phyloP scores from a whole-genome alignment of 1,284 basidiomycete species.

The Melanopsichium pennsylvanicum region DNA sequence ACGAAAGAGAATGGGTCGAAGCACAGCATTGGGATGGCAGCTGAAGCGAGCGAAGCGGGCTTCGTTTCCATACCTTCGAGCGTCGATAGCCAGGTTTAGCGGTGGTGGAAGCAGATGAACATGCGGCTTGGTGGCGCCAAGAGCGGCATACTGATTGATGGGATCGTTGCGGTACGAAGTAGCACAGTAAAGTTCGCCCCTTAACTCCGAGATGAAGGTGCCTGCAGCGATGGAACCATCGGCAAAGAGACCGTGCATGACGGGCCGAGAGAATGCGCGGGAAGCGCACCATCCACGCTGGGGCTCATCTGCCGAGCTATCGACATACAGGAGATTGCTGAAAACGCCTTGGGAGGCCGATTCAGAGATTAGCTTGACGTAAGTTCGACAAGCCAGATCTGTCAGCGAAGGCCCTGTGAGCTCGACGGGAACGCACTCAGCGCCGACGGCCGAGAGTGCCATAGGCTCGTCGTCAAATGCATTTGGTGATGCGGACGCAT shows the following conservation, averaged over 20 bases:
- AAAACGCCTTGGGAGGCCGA: constrained; percentile 59
- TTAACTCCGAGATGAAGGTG: constrained; percentile 65
- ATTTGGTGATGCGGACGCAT: constrained; percentile 8
- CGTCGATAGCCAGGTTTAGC: constrained; percentile 81
- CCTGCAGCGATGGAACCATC: constrained; percentile 65
- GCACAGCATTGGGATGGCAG: constrained; percentile 86
- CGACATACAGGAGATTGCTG: constrained; percentile 50
- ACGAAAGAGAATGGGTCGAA: constrained; percentile 77
- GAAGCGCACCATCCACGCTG: constrained; percentile 66
- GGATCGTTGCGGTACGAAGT: constrained; percentile 67
- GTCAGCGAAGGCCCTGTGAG: constrained; percentile 39
- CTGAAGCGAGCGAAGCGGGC: constrained; percentile 81
- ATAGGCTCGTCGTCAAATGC: constrained; percentile 1
- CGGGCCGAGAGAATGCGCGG: constrained; percentile 66
- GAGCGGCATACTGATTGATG: constrained; percentile 70
- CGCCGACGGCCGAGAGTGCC: constrained; percentile 49
- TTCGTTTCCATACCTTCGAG: constrained; percentile 78
- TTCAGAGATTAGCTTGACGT: constrained; percentile 61
- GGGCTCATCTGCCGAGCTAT: constrained; percentile 46
- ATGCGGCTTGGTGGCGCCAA: constrained; percentile 72
- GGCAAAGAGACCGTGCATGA: constrained; percentile 67
- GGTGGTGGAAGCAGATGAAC: constrained; percentile 84
- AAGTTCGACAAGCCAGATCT: constrained; percentile 38
- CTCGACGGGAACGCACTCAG: constrained; percentile 58
- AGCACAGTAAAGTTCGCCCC: constrained; percentile 65